A percentile compares a stretch with the other conserved stretches of the same genome.
phyloP scores from a whole-genome alignment of 169 alveolate genomes.

The Plasmodium sp. region DNA sequence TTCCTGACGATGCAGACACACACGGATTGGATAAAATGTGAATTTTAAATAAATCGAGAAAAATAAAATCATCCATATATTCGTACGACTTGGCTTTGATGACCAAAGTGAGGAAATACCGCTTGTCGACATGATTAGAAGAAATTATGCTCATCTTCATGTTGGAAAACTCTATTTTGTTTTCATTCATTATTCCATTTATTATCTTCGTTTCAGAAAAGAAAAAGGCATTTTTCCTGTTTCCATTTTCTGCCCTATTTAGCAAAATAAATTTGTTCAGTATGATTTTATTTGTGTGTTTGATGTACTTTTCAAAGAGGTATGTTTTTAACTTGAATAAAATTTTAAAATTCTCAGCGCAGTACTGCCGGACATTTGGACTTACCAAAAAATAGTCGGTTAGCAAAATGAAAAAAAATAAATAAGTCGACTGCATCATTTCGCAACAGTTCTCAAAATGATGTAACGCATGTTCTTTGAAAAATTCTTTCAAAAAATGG shows the following conservation, averaged over 20 bases:
- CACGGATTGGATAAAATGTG: slow-evolving; percentile 9
- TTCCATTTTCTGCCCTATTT: slow-evolving; percentile 28
- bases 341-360: slow-evolving; percentile 51
- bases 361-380: neutral
- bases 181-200: neutral
- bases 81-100: slow-evolving; percentile 53
- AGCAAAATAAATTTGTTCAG: slow-evolving; percentile 27
- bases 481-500: slow-evolving; percentile 61
- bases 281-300: slow-evolving; percentile 7
- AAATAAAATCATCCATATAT: slow-evolving; percentile 42
- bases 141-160: slow-evolving; percentile 28
- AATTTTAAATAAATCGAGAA: slow-evolving; percentile 42
- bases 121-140: slow-evolving; percentile 3
- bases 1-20: neutral
- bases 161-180: slow-evolving; percentile 46
- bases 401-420: slow-evolving; percentile 48
- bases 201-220: slow-evolving; percentile 49
- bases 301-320: slow-evolving; percentile 48
- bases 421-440: slow-evolving; percentile 46
- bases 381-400: slow-evolving; percentile 10
- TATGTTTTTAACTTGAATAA: slow-evolving; percentile 46
- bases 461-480: slow-evolving; percentile 45
- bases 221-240: slow-evolving; percentile 24
- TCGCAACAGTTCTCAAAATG: slow-evolving; percentile 63
- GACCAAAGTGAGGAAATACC: slow-evolving; percentile 10